Conservation (phyloP, 352 stramenopile genomes). For the Aphanomyces euteiches region DNA sequence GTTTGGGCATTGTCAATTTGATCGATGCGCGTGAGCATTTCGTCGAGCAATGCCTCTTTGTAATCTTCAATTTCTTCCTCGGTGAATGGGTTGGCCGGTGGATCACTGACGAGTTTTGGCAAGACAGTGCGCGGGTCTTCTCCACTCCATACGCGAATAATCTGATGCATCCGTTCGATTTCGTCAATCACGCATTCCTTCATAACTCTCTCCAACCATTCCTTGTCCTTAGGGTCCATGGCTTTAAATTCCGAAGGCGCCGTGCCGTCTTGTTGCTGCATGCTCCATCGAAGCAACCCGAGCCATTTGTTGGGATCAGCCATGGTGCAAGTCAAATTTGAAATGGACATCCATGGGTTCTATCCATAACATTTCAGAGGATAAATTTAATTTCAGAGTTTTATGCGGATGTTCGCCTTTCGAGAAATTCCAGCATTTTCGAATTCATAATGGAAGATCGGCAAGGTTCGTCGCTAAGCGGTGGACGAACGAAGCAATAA, state of each 20-base stretch:
- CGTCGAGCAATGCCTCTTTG: slow-evolving; percentile 75
- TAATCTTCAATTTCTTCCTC: slow-evolving; percentile 71
- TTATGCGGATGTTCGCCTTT: slow-evolving; percentile 2
- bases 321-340: slow-evolving; percentile 18
- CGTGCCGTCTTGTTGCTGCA: slow-evolving; percentile 80
- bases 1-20: slow-evolving; percentile 87
- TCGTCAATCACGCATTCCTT: slow-evolving; percentile 83
- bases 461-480: too few relatives aligned
- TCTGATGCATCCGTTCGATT: slow-evolving; percentile 77
- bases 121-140: slow-evolving; percentile 74
- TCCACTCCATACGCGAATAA: slow-evolving; percentile 73
- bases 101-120: slow-evolving; percentile 40
- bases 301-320: slow-evolving; percentile 82
- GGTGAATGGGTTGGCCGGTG: slow-evolving; percentile 35
- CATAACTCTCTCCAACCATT: slow-evolving; percentile 79
- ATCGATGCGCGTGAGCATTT: slow-evolving; percentile 79
- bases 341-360: slow-evolving; percentile 29
- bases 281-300: slow-evolving; percentile 84
- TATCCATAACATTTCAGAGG: neutral
- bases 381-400: slow-evolving; percentile 5
- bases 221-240: slow-evolving; percentile 72
- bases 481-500: too few relatives aligned
- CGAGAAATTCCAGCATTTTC: slow-evolving; percentile 27
- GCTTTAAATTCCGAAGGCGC: slow-evolving; percentile 53
- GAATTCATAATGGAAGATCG: neutral